A percentile compares a stretch with the other conserved stretches of the same genome.
Evolutionary conservation across 78 protist genomes (phyloP).

Genomic region (Dictyostelium citrinum): DNA sequence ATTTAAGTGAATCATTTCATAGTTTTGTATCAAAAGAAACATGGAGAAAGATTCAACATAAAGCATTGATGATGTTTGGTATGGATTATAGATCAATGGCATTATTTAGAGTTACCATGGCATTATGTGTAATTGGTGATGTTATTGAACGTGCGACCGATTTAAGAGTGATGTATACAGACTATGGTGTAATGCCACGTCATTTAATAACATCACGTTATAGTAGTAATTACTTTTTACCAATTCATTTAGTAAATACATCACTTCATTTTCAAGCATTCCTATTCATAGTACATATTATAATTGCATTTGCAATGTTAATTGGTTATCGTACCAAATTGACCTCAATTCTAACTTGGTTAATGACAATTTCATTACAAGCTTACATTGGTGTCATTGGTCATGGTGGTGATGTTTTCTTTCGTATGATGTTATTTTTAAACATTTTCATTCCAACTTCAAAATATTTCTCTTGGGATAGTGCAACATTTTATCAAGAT

Average conservation of each 20-base stretch:
- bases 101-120: constrained; percentile 37
- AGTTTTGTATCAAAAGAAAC: background rate
- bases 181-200: constrained; percentile 46
- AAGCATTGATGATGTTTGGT: constrained; percentile 18
- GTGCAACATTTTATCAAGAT: constrained; percentile 3
- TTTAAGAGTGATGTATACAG: constrained; percentile 31
- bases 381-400: constrained; percentile 25
- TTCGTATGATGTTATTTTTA: constrained; percentile 58
- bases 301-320: constrained; percentile 29
- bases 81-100: constrained; percentile 49
- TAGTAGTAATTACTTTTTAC: constrained; percentile 21
- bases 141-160: constrained; percentile 42
- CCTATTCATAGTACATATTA: background rate
- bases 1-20: background rate
- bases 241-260: constrained; percentile 36
- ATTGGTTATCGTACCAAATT: constrained; percentile 56
- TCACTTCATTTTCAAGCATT: background rate
- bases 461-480: constrained; percentile 10
- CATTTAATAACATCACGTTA: background rate
- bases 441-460: constrained; percentile 50
- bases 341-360: constrained; percentile 28
- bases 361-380: constrained; percentile 48
- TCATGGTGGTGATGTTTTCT: constrained; percentile 78
- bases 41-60: background rate
- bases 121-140: constrained; percentile 65